Base-by-base conservation (phyloP, 2,329 filamentous ascomycete genomes). In the Alternaria sp. region DNA sequence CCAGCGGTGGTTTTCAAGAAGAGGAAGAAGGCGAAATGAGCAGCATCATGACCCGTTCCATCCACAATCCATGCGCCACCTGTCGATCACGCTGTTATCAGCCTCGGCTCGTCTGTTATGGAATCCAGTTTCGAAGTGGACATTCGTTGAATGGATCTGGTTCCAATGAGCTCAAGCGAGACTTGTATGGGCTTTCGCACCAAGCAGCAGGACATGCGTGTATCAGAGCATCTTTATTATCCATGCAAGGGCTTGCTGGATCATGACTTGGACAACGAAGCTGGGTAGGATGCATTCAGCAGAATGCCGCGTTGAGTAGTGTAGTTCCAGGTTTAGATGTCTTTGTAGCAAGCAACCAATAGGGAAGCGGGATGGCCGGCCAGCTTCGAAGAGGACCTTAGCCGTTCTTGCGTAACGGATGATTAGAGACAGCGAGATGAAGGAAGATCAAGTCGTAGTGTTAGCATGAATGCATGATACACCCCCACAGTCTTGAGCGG, bases 1-100 rank as follows among this genome's bases (percentile, higher is more conserved):
- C 74, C 75, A 7, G 82, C 85, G 3, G 84, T 93, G 2, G 81
- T 93, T 3, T 95, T 94, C 79, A 94, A 94, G 80, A 94, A 93
- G 81, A 83, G 91, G 54, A 94, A 93, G 73, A 94, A 87, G 14
- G 81, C 86, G 84, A 51, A 82, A 59, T 76, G 70, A 76, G 49
- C 24, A 18, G 4, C 28, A 11, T 6, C 1, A 32, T 24, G 9
- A 11, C 14, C 5, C 6, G 12, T 5, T 12, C 26, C 12, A 39
- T 7, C 22, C 3, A 7, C 28, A 32, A 20, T 8, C 4, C n/a
- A 44, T 34, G 32, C n/a, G 18, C 16, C 5, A 38, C 36, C 9
- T 20, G 18, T 11, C 38, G 48, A 18, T 36, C 44, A 22, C 12
- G 30, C 18, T 44, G 39, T n/a, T 22, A 46, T 22, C 9, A 3